Evolutionary conservation across 768 basidiomycete species (phyloP), one percentile per base, ranked within the genome.

Genomic region (Sporobolomyces pararoseus): DNA sequence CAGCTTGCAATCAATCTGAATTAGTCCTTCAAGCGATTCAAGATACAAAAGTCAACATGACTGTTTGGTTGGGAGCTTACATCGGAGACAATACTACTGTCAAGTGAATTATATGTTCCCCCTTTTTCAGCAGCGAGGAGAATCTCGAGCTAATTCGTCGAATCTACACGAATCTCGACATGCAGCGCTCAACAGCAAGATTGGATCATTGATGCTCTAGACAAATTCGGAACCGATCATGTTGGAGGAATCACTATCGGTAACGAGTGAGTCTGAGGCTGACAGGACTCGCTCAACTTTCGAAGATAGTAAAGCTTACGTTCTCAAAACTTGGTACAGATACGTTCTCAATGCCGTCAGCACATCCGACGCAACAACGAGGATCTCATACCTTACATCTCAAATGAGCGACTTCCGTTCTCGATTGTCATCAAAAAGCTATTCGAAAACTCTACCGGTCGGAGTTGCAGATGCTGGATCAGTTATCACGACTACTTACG

Each of bases 181-280:
- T 42, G 9, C 39, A 96, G 93, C 78, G 59, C 78, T 0, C 85
- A 88, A 46, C 95, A 99, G 79, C 84, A 84, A 27, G 83, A 84
- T 69, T 79, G 80, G 27, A 66, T 93, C 65, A 80, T 86, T 71
- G 78, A 82, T 4, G 91, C 88, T 3, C 80, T 97, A 63, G 78
- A 88, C 77, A 86, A 85, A 1, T 97, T 87, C 77, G 94, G 94
- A 37, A 84, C 85, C 3, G 84, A 84, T 68, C 79, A 92, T 75
- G 85, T 97, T 61, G 81, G 81, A 0, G 95, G 95, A 13, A 76
- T 97, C 46, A 93, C 88, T 6, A 93, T 96, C 39, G 93, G 95
- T 39, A 95, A 96, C 77, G 92, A 95, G 80, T 91, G 85, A 78
- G 89, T 91, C 77, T 83, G 32, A 23, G 23, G 46, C 6, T 47